Conservation (phyloP, 2,329 filamentous ascomycete genomes). For the Apiospora marii region DNA sequence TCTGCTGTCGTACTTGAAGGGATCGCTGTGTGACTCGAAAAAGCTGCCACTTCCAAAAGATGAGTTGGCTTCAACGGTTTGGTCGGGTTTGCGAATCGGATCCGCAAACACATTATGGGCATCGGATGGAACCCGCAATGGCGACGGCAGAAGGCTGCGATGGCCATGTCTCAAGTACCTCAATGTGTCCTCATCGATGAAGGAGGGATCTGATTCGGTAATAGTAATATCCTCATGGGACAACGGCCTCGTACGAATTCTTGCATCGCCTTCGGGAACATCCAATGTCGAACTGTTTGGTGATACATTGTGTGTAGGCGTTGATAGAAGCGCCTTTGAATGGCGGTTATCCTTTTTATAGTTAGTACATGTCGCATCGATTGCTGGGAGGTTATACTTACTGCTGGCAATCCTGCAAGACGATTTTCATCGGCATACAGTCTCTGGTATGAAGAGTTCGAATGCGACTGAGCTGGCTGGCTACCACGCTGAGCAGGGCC, state of each 20-base stretch:
- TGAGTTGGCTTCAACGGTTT: slow-evolving; percentile 19
- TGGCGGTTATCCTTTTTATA: neutral
- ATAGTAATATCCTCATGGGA: slow-evolving; percentile 8
- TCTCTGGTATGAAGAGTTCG: neutral
- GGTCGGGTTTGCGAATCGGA: neutral
- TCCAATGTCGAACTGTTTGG: neutral
- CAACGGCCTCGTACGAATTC: neutral
- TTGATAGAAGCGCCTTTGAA: neutral
- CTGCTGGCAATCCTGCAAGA: neutral
- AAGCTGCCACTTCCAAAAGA: slow-evolving; percentile 36
- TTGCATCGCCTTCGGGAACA: neutral
- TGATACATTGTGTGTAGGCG: neutral
- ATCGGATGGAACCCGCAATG: slow-evolving; percentile 30
- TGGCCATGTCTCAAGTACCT: slow-evolving; percentile 1
- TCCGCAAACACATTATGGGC: slow-evolving; percentile 18
- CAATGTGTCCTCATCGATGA: neutral
- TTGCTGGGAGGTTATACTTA: neutral
- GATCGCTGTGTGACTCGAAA: slow-evolving; percentile 50
- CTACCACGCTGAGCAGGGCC: neutral
- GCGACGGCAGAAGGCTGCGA: slow-evolving; percentile 31
- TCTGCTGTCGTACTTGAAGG: slow-evolving; percentile 55
- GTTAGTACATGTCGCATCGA: neutral
- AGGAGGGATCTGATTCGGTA: slow-evolving; percentile 1
- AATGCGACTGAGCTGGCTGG: neutral
- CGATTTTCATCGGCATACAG: neutral